These are phyloP conservation scores for Prototheca stagnorum DNA, from an alignment of 163 green algal species.

Conservation along the genomic window DNA sequence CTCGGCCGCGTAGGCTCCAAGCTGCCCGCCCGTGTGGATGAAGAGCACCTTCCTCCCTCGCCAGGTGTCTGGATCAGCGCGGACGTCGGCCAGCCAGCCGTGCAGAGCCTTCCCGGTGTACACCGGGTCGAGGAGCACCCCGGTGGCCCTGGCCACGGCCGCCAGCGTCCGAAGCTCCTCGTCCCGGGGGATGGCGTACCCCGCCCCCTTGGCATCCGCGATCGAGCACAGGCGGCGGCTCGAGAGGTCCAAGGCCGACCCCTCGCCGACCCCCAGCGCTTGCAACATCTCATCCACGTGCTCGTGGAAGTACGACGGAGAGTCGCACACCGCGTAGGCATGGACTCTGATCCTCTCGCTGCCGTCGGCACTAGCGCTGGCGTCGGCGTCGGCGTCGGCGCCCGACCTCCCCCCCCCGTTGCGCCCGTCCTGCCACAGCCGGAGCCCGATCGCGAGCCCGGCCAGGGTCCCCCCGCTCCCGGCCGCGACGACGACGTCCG, in stretches of 20 bases:
- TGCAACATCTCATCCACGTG: constrained; percentile 52
- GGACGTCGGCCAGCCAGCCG: constrained; percentile 49
- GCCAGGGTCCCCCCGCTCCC: constrained; percentile 71
- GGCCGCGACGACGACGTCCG: constrained; percentile 66
- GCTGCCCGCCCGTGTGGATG: constrained; percentile 68
- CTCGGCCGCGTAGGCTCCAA: constrained; percentile 86
- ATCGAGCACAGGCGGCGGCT: constrained; percentile 6
- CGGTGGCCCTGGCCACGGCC: constrained; percentile 45
- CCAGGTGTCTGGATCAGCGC: constrained; percentile 44
- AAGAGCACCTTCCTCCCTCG: constrained; percentile 62
- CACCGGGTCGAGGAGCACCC: constrained; percentile 73
- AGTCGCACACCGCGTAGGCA: constrained; percentile 68
- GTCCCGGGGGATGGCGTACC: constrained; percentile 71
- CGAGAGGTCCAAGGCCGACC: constrained; percentile 22
- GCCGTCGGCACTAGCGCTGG: too few species aligned
- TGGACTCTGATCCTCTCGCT: constrained; percentile 19
- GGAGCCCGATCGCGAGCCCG: constrained; percentile 55
- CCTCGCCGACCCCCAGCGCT: too few species aligned
- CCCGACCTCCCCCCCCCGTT: too few species aligned
- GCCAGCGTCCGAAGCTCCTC: constrained; percentile 56
- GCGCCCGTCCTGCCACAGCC: too few species aligned
- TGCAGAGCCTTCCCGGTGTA: constrained; percentile 82
- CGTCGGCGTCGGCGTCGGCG: too few species aligned
- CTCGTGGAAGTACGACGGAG: constrained; percentile 67
- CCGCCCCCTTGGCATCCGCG: constrained; percentile 58